These are phyloP conservation scores for Coffea canephora DNA, from an alignment of 257 asterid species.

Conservation along the genomic window DNA sequence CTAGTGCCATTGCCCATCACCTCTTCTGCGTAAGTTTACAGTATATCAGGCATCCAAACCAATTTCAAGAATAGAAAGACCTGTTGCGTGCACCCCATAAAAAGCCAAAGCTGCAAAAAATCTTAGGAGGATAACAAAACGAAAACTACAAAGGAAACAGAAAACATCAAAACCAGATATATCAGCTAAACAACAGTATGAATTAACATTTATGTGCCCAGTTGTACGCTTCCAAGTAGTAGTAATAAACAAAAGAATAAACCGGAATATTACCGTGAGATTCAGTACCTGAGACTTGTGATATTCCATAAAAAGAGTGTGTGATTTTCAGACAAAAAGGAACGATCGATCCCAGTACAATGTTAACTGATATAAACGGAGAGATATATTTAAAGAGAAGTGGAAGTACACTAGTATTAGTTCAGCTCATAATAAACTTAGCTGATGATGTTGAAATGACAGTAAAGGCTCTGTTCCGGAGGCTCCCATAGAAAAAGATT, in stretches of 20 bases:
- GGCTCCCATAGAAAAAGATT: neutral
- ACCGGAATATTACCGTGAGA: neutral
- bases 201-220: neutral
- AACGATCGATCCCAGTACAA: neutral
- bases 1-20: no score
- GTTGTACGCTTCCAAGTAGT: neutral
- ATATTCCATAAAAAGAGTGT: neutral
- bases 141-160: no score
- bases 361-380: neutral
- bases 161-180: neutral
- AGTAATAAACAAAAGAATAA: neutral
- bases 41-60: no score
- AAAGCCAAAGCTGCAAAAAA: no score
- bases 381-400: neutral
- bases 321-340: neutral
- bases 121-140: neutral
- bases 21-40: no score
- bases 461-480: neutral
- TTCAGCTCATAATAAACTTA: neutral
- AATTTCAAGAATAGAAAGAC: no score
- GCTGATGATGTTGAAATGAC: slow-evolving; percentile 9
- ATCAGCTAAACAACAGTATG: neutral
- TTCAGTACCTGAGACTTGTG: slow-evolving; percentile 4
- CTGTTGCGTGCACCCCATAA: neutral
- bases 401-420: no score